Evolutionary conservation across 768 basidiomycete species (phyloP).

Genomic region (button mushroom (Agaricus bisporus)): DNA sequence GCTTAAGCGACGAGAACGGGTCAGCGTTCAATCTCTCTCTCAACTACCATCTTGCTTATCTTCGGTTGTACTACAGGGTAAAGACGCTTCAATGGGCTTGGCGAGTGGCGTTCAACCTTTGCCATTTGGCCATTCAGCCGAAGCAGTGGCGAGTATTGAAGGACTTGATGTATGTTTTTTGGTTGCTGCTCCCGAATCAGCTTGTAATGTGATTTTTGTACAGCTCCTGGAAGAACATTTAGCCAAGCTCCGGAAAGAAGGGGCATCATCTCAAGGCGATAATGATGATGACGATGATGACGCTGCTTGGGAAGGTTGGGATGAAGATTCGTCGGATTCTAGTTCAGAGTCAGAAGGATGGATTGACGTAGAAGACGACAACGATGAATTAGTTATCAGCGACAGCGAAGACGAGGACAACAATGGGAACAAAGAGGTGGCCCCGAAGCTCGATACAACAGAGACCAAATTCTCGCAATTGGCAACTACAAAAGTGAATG

Average conservation of each 20-base stretch:
- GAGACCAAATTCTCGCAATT: conserved; percentile 51
- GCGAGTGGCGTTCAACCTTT: conserved; percentile 58
- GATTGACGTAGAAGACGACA: conserved; percentile 77
- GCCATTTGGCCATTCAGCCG: conserved; percentile 75
- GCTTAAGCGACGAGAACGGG: conserved; percentile 83
- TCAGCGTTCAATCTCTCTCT: conserved; percentile 24
- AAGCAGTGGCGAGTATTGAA: conserved; percentile 80
- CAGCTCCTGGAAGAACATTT: conserved; percentile 89
- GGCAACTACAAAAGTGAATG: conserved; percentile 71
- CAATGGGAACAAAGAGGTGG: conserved; percentile 32
- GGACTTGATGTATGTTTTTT: conserved; percentile 66
- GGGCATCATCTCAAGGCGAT: conserved; percentile 24
- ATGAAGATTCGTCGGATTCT: conserved; percentile 58
- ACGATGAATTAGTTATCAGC: conserved; percentile 66
- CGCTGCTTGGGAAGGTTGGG: conserved; percentile 87
- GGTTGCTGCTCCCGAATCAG: not conserved
- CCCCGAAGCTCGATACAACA: conserved; percentile 16
- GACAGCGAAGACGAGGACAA: conserved; percentile 81
- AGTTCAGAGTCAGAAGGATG: conserved; percentile 63
- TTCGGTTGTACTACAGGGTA: conserved; percentile 51
- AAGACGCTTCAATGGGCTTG: conserved; percentile 80
- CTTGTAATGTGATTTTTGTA: not conserved
- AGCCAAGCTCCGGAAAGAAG: conserved; percentile 61
- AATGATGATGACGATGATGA: conserved; percentile 43
- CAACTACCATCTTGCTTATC: not conserved